Base-by-base conservation (phyloP, 1,284 basidiomycete genomes). In the Apiotrichum veenhuisii region DNA sequence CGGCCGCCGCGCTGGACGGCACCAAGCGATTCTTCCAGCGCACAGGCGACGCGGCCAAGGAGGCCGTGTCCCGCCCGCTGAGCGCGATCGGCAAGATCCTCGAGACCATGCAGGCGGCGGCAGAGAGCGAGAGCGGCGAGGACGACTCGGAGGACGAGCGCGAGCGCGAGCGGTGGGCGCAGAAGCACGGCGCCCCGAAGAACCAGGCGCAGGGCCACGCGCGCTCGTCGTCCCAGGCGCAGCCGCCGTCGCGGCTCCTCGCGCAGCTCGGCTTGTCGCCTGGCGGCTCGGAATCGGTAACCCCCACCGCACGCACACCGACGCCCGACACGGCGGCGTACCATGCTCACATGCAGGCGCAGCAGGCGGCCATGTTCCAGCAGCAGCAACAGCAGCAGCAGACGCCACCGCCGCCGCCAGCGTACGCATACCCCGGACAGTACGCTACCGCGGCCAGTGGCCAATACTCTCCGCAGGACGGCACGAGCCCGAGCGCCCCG, bases 31-130 rank as follows among this genome's bases (percentile, higher is more conserved):
- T 95, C 44, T 80, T 96, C 55, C 87, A 91, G 74, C 87, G 88
- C 68, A 94, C 91, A 0, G 88, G 91, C 7, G 89, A 92, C 69
- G 64, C 75, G 27, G 77, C 77, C 18, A 71, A 77, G 50, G 76
- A 78, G 50, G 89, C 85, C 0, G 86, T 95, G 57, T 89, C 87
- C 17, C 91, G 91, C 69, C 92, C 92, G 7, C 80, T 96, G 15
- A 88, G 80, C 60, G 90, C 91, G 1, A 87, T 96, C 52, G 84
- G 90, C 12, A 84, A 88, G 58, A 91, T 96, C 61, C 87, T 96
- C 69, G 73, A 76, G 43, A 61, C 59, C 14, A 76, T 76, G 63
- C 67, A 87, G 82, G 64, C 87, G 87, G 60, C 62, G n/a, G 68
- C 59, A 37, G 65, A 67, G 52, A 62, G 59, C 40, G 53, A 57